Percentiles rank a stretch among this genome's conserved stretches.
These are phyloP conservation scores for Candida patagonica DNA, from an alignment of 805 yeast genomes.

Conservation along the genomic window DNA sequence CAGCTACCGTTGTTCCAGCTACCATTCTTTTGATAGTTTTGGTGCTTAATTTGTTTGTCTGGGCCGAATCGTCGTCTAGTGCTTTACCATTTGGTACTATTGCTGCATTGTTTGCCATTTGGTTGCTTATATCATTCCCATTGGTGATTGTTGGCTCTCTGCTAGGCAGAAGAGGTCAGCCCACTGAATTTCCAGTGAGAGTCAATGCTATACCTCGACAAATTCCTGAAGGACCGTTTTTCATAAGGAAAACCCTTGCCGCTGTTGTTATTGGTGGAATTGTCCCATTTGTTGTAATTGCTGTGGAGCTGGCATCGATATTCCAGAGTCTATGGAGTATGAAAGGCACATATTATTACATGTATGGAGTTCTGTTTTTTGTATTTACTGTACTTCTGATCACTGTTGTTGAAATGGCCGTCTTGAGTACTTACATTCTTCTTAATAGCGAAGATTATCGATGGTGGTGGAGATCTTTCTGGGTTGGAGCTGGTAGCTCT, in stretches of 20 bases:
- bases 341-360: conserved; percentile 66
- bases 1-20: conserved; percentile 25
- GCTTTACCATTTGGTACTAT: conserved; percentile 77
- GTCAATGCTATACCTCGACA: conserved; percentile 27
- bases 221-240: conserved; percentile 17
- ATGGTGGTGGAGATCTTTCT: conserved; percentile 83
- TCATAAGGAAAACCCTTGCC: conserved; percentile 6
- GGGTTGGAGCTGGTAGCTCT: conserved; percentile 62
- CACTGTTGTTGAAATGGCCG: conserved; percentile 61
- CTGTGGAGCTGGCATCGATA: conserved; percentile 64
- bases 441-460: conserved; percentile 45
- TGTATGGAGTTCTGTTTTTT: conserved; percentile 66
- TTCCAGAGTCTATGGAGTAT: conserved; percentile 75
- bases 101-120: conserved; percentile 46
- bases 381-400: conserved; percentile 51
- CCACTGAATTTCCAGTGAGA: conserved; percentile 17
- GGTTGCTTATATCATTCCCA: conserved; percentile 63
- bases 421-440: conserved; percentile 58
- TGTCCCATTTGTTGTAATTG: conserved; percentile 72
- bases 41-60: conserved; percentile 55
- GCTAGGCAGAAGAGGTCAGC: conserved; percentile 31
- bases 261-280: conserved; percentile 45
- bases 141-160: conserved; percentile 58
- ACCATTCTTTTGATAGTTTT: conserved; percentile 41
- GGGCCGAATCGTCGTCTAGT: conserved; percentile 66